A percentile compares a stretch with the other conserved stretches of the same genome.
Evolutionary conservation across 148 eudicot species (phyloP).

Genomic region (Beta vulgaris): DNA sequence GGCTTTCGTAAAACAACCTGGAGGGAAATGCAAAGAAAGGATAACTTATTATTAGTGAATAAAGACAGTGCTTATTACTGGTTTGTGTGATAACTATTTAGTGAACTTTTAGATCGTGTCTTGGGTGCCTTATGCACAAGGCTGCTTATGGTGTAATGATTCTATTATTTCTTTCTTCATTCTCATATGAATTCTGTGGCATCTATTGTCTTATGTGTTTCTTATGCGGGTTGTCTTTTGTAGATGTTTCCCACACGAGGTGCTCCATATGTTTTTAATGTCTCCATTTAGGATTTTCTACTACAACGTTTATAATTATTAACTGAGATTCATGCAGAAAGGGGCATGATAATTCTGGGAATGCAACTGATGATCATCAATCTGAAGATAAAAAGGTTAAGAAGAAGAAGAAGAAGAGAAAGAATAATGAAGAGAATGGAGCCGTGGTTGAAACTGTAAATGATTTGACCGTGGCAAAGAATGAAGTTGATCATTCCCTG

Average conservation of each 20-base stretch:
- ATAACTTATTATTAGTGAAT: no score
- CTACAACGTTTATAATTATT: not conserved
- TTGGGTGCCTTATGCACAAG: no score
- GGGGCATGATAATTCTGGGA: constrained; percentile 13
- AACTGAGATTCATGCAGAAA: constrained; percentile 25
- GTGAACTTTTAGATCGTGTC: no score
- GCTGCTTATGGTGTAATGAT: not conserved
- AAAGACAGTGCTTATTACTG: not conserved
- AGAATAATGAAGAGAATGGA: constrained; percentile 27
- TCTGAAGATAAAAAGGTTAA: constrained; percentile 39
- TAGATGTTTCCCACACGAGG: not conserved
- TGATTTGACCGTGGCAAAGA: constrained; percentile 4
- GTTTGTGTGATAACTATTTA: no score
- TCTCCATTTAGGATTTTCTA: not conserved
- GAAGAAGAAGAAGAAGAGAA: constrained; percentile 49
- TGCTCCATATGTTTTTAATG: not conserved
- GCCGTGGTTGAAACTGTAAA: constrained; percentile 14
- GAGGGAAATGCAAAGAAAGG: no score
- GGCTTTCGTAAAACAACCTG: no score
- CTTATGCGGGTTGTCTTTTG: not conserved
- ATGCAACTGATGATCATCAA: constrained; percentile 30
- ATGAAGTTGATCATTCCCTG: constrained; percentile 1
- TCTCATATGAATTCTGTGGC: not conserved
- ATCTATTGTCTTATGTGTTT: not conserved
- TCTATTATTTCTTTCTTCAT: not conserved